phyloP scores from a whole-genome alignment of 768 basidiomycete species.

The Suillus hirtellus region DNA sequence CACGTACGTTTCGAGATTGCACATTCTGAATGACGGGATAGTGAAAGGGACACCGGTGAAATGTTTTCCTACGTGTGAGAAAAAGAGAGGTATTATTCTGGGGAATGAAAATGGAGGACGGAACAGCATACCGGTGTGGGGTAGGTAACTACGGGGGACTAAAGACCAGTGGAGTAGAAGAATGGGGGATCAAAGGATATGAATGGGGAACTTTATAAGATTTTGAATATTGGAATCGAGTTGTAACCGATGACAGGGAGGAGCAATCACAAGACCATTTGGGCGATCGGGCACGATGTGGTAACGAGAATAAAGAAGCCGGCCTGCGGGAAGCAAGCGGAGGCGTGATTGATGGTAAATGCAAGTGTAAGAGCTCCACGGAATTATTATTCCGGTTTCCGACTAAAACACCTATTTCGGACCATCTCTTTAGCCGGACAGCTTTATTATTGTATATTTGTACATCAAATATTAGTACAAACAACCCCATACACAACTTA shows the following conservation, averaged over 20 bases:
- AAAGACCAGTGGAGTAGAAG: constrained; percentile 3
- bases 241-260: constrained; percentile 16
- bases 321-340: constrained; percentile 9
- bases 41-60: constrained; percentile 13
- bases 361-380: neutral
- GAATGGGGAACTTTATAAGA: constrained; percentile 34
- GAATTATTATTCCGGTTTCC: constrained; percentile 4
- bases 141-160: constrained; percentile 12
- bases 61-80: constrained; percentile 10
- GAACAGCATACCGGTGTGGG: constrained; percentile 20
- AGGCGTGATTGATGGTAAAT: constrained; percentile 7
- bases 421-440: neutral
- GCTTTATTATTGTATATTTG: constrained; percentile 29
- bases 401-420: neutral
- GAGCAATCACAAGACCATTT: constrained; percentile 32
- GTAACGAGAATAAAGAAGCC: constrained; percentile 11
- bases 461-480: neutral
- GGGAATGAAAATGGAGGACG: constrained; percentile 9
- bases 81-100: neutral
- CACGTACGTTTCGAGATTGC: constrained; percentile 55
- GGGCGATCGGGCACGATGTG: constrained; percentile 34
- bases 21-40: constrained; percentile 39
- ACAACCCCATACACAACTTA: constrained; percentile 27
- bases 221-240: constrained; percentile 14
- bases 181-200: constrained; percentile 13